These are phyloP conservation scores for Alternaria sp. DNA, from an alignment of 2,329 filamentous ascomycete species.

Conservation along the genomic window DNA sequence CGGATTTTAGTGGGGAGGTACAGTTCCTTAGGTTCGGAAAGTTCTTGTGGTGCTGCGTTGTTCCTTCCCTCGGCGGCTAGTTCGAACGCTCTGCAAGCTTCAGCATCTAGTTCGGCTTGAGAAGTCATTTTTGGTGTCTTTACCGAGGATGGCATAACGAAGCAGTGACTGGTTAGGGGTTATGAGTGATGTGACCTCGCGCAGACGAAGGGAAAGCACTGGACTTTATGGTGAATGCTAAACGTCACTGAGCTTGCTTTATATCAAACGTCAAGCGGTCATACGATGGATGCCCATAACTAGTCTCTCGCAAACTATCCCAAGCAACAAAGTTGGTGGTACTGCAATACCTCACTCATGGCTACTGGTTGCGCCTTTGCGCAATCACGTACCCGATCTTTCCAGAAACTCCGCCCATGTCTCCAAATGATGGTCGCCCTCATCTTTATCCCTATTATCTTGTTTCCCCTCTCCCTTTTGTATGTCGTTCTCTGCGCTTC, in stretches of 20 bases:
- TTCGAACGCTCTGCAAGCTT: too few species aligned
- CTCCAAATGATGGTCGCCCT: background rate
- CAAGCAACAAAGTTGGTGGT: background rate
- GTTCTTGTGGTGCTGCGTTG: too few species aligned
- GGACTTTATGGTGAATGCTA: background rate
- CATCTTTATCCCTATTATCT: accelerated
- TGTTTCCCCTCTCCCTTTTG: background rate
- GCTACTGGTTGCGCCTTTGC: too few species aligned
- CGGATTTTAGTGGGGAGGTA: background rate
- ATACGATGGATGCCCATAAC: background rate
- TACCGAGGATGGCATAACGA: too few species aligned
- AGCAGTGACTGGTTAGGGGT: background rate
- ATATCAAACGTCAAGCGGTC: background rate
- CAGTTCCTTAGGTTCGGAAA: too few species aligned
- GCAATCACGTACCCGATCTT: background rate
- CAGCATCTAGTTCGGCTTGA: too few species aligned
- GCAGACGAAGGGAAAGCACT: background rate
- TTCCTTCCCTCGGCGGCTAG: too few species aligned
- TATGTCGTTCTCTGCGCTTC: background rate
- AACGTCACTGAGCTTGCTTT: background rate
- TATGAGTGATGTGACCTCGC: background rate
- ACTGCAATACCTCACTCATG: background rate
- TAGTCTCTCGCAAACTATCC: background rate
- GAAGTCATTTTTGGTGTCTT: too few species aligned
- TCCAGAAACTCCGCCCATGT: background rate